Base-by-base conservation (phyloP, 345 rosid species). In the Ceriops zippeliana region DNA sequence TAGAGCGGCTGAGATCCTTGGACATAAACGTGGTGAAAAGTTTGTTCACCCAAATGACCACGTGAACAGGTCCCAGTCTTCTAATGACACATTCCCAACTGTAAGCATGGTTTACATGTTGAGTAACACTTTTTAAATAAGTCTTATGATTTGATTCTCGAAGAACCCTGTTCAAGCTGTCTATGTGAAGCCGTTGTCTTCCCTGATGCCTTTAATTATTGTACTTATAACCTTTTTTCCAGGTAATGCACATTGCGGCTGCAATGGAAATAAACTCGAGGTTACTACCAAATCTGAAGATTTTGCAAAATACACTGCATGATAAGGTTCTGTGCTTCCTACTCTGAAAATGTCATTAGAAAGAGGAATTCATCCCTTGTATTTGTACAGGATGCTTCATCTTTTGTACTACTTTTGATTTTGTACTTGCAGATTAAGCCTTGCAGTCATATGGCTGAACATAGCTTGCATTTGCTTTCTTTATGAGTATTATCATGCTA, bases 181-280 rank as follows among this genome's bases (percentile, higher is more conserved):
- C 17, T 42, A 42, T 13, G 17, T 42, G 17, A 13, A 42, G 49
- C 49, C 49, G 3, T 10, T 35, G 56, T 54, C 57, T 59, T 32
- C 56, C 46, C 56, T 66, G 52, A 47, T 26, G 28, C 21, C 28
- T 57, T 24, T 7, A 58, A 42, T 42, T 58, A 20, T 38, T 53
- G 30, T 53, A 20, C 26, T 21, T 54, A 30, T 60, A 63, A 26
- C 13, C 9, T 15, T 52, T 0, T 64, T 47, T 80, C 52, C 73
- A 88, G 97, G 98, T 91, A 67, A 93, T 93, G 98, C 98, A 95
- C 80, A 91, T 95, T 74, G 98, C 99, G 60, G 96, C 98, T 70
- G 98, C 92, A 49, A 83, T 68, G 69, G 98, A 91, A 85, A 84
- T 85, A 66, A 95, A 95, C 76, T 87, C 90, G 6, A 91, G 96